These are phyloP conservation scores for Rickenella mellea DNA, from an alignment of 768 basidiomycete genomes.

Conservation along the genomic window DNA sequence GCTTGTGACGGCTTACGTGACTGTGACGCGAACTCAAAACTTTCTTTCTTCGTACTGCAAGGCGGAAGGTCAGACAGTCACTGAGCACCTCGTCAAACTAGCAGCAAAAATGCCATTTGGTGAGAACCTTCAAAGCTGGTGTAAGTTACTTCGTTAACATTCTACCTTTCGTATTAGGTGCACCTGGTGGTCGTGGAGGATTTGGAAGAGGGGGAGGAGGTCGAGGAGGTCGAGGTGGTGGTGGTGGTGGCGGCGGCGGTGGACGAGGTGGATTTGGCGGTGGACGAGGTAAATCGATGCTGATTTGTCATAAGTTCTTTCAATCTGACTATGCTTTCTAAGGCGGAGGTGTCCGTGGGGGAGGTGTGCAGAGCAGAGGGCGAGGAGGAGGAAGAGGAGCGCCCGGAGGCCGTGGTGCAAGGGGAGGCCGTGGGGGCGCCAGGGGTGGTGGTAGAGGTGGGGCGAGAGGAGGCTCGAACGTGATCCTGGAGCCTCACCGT, in stretches of 20 bases:
- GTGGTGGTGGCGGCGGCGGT: conserved; percentile 19
- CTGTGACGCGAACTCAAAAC: no score
- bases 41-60: no score
- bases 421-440: conserved; percentile 37
- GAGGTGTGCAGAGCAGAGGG: conserved; percentile 13
- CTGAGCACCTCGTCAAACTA: no score
- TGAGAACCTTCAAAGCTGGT: neutral
- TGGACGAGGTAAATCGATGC: conserved; percentile 10
- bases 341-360: conserved; percentile 28
- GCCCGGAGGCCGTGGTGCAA: conserved; percentile 31
- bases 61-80: no score
- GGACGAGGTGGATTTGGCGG: conserved; percentile 15
- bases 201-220: conserved; percentile 36
- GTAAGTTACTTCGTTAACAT: neutral
- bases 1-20: no score
- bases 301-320: neutral
- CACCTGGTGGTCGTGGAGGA: conserved; percentile 70
- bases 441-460: conserved; percentile 65
- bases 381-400: conserved; percentile 26
- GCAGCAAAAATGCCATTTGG: neutral
- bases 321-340: neutral
- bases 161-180: conserved; percentile 27
- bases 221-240: conserved; percentile 14
- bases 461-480: conserved; percentile 73
- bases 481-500: conserved; percentile 89